phyloP scores from a whole-genome alignment of 164 flowering plant genomes.

The Umbellularia californica region DNA sequence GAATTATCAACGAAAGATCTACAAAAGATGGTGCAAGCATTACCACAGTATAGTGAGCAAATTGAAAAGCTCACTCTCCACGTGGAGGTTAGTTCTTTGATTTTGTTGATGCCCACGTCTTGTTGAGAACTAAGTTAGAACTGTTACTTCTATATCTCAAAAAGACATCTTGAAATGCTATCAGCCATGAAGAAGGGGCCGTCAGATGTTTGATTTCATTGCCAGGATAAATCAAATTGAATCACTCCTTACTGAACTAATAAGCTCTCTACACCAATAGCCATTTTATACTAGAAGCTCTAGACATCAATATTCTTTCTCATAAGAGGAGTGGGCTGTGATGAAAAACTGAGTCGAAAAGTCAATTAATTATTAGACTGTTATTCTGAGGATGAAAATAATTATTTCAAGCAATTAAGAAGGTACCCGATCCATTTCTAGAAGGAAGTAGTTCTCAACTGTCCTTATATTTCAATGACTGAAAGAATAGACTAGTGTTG shows the following conservation, averaged over 20 bases:
- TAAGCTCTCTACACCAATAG: too few species aligned
- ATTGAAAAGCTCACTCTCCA: slow-evolving; percentile 96
- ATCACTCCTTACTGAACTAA: background rate
- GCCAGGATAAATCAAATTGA: background rate
- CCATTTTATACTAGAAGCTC: too few species aligned
- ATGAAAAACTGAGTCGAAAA: too few species aligned
- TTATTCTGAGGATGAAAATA: background rate
- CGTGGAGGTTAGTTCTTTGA: slow-evolving; percentile 73
- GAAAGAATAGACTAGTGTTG: background rate
- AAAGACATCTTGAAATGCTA: background rate
- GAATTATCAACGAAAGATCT: slow-evolving; percentile 91
- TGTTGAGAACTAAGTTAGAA: background rate
- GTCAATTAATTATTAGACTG: too few species aligned
- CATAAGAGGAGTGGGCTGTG: too few species aligned
- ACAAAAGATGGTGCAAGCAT: slow-evolving; percentile 99
- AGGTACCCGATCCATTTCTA: background rate
- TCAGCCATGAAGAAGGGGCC: background rate
- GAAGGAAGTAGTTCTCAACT: background rate
- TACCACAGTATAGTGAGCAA: slow-evolving; percentile 96
- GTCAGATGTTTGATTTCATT: background rate
- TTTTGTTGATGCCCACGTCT: slow-evolving; percentile 1
- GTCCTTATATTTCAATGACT: background rate
- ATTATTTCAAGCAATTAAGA: background rate
- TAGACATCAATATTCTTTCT: too few species aligned
- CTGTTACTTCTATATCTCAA: background rate